Evolutionary conservation across 192 early-diverging fungal species (phyloP), one percentile per base, ranked within the genome.

Genomic region (Entomortierella chlamydospora): DNA sequence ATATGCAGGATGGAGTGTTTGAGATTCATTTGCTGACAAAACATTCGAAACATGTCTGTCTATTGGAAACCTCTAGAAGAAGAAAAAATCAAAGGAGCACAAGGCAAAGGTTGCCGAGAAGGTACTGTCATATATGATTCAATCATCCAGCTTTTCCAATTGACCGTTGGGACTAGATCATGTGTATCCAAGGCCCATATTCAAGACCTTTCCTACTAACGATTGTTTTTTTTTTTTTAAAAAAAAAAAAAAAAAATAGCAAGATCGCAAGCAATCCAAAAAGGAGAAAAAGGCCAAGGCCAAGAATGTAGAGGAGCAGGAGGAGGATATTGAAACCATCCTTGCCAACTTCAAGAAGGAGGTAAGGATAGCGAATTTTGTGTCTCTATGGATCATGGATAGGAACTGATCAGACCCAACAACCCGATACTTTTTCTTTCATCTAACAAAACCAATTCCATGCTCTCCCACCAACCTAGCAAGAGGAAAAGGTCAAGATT

Each of bases 311-410:
- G 84, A 84, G 45, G 88, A 90, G 25, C 83, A 81, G 34, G 89
- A 89, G 20, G 91, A 91, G 54, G 91, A 93, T 71, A 91, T 93
- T 57, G 91, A 93, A 43, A 63, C 83, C 2, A 87, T 93, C 42
- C 82, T 93, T 18, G 82, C 82, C 50, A 83, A 85, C 57, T 90
- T 92, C 59, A 82, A 86, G 68, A 63, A 83, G 41, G 81, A 86
- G 81, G 86, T 87, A 65, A 18, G 64, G 22, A 59, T 41, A 59
- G 9, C 18, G 3, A 42, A 2, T 34, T 41, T n/a, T n/a, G n/a
- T n/a, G n/a, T n/a, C n/a, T n/a, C n/a, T n/a, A n/a, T n/a, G n/a
- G n/a, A n/a, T n/a, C n/a, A n/a, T n/a, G n/a, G n/a, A n/a, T n/a
- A n/a, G n/a, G n/a, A n/a, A n/a, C n/a, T n/a, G n/a, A n/a, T n/a